Evolutionary conservation across 2,329 filamentous ascomycete species (phyloP), one percentile per base, ranked within the genome.

Genomic region (Paraphaeosphaeria sporulosa): DNA sequence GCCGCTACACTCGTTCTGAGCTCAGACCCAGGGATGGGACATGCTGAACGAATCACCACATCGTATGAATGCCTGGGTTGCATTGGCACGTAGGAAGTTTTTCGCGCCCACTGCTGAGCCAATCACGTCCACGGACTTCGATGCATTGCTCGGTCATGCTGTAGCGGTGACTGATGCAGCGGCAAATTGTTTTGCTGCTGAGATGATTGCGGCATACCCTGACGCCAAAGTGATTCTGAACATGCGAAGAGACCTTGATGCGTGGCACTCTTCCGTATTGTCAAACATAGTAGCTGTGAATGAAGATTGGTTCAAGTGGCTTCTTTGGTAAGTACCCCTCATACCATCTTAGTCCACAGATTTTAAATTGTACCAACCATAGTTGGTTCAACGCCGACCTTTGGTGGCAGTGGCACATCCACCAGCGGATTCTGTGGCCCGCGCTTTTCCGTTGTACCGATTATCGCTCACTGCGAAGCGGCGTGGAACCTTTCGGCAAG

Each of bases 191-290:
- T 65, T 65, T 46, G 61, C 57, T 9, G 49, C 60, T 34, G 81
- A 84, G 47, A 69, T 84, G 44, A 68, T 83, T 61, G 76, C 79
- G 55, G 65, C 83, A 13, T 84, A 83, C 59, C 82, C 82, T 0
- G 75, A 83, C 25, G 81, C 81, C n/a, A 80, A 80, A 60, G 80
- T 84, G 4, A 76, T 84, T 25, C 50, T 60, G 30, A 66, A 62
- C 19, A 55, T 50, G 17, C 43, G 64, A 8, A n/a, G 25, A 6
- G 44, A 52, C 27, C 4, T 58, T 15, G 56, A 58, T 30, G 56
- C 38, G n/a, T 58, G 56, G 56, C 38, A 58, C 25, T 19, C 56
- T 4, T 58, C 56, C 23, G 56, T 58, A 1, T 38, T 58, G 48
- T 43, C 56, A 10, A 58, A 58, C 30, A 58, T 58, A n/a, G 48